Evolutionary conservation across 2,329 filamentous ascomycete species (phyloP).

Genomic region (Colletotrichum sp.): DNA sequence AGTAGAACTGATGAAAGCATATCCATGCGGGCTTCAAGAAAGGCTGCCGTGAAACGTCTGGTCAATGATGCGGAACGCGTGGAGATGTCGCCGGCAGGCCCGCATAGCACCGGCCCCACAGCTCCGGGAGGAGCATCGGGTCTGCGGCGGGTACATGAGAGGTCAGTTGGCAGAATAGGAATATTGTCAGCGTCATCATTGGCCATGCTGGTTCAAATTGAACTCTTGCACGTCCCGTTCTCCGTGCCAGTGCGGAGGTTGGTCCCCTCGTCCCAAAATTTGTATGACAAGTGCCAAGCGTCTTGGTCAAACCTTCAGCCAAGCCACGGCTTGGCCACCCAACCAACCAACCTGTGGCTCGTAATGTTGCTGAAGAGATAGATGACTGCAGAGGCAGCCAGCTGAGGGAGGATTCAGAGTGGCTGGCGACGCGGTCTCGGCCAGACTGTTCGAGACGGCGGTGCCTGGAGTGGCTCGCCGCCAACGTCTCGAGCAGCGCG

Average conservation of each 20-base stretch:
- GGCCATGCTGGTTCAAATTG: fast-evolving
- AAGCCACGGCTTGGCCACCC: neutral
- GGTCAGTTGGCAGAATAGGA: neutral
- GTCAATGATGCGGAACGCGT: no score
- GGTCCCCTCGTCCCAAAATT: neutral
- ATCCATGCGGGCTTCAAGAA: no score
- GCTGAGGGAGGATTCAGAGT: neutral
- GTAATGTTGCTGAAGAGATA: neutral
- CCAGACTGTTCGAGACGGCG: neutral
- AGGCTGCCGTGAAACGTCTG: no score
- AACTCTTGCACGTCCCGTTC: neutral
- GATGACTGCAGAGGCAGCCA: neutral
- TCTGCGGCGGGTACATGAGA: no score
- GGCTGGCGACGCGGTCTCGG: neutral
- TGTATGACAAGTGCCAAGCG: neutral
- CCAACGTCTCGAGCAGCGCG: neutral
- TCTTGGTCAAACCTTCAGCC: neutral
- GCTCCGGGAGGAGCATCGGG: no score
- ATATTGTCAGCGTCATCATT: neutral
- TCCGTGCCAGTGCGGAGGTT: neutral
- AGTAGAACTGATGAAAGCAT: no score
- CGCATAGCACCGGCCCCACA: no score
- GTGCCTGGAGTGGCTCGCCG: neutral
- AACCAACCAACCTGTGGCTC: neutral
- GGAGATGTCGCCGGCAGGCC: no score